These are phyloP conservation scores for Lactifluus echinatus DNA, from an alignment of 768 basidiomycete species.

Conservation along the genomic window DNA sequence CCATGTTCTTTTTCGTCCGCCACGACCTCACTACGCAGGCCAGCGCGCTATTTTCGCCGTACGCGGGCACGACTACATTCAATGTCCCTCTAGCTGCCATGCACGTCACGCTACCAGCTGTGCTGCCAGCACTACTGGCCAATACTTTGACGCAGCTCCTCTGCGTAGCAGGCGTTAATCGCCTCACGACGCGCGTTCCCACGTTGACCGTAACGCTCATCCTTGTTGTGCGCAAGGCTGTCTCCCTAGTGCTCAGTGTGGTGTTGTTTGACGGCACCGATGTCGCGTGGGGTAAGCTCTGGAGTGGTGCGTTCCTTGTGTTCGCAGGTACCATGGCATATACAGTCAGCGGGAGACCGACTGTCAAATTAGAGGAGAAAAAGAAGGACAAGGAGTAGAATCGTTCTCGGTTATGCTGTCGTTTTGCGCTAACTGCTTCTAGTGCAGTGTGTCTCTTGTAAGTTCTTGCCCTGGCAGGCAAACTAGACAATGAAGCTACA, in stretches of 20 bases:
- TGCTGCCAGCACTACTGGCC: conserved; percentile 53
- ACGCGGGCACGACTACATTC: neutral
- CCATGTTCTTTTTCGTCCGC: conserved; percentile 61
- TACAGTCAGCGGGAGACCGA: conserved; percentile 32
- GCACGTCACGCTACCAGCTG: conserved; percentile 43
- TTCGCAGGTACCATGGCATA: conserved; percentile 66
- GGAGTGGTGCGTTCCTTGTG: conserved; percentile 60
- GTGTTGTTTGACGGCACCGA: conserved; percentile 34
- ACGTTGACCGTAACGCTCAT: conserved; percentile 73
- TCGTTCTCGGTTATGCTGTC: neutral
- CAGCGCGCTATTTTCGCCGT: conserved; percentile 24
- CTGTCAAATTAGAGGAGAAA: neutral
- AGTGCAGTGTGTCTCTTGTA: too few relatives aligned
- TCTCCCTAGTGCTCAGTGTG: conserved; percentile 67
- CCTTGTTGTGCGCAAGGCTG: conserved; percentile 73
- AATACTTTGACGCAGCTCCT: conserved; percentile 81
- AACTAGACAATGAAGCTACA: neutral
- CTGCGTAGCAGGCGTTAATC: conserved; percentile 81
- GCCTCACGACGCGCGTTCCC: conserved; percentile 69
- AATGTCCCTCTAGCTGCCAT: conserved; percentile 20
- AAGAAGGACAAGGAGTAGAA: conserved; percentile 19
- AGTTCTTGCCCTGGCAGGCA: neutral
- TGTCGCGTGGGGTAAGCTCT: conserved; percentile 40
- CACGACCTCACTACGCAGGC: conserved; percentile 44
- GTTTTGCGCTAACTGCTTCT: neutral